Evolutionary conservation across 2,329 filamentous ascomycete genomes (phyloP).

Genomic region (Amauroascus niger): DNA sequence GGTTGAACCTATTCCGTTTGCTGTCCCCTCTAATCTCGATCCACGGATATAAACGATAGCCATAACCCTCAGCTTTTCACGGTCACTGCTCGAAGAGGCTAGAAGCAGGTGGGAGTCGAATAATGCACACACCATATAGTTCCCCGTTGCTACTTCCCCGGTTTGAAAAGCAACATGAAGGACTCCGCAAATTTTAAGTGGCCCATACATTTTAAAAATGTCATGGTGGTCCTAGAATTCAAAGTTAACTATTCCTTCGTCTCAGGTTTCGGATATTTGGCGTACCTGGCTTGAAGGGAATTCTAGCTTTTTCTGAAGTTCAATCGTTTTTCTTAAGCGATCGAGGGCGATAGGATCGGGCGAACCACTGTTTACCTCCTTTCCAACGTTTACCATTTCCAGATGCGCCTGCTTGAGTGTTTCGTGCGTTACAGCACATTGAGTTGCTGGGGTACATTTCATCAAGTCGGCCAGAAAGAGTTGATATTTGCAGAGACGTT

Average conservation of each 20-base stretch:
- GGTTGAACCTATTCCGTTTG: conserved; percentile 29
- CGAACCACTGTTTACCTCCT: conserved; percentile 75
- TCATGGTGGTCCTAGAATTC: conserved; percentile 30
- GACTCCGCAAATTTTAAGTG: conserved; percentile 70
- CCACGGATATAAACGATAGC: conserved; percentile 50
- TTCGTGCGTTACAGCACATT: conserved; percentile 74
- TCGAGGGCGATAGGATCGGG: conserved; percentile 61
- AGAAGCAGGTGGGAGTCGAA: conserved; percentile 73
- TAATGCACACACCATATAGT: conserved; percentile 77
- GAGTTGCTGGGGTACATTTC: conserved; percentile 70
- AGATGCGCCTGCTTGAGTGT: conserved; percentile 66
- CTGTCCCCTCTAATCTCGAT: conserved; percentile 30
- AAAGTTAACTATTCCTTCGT: not conserved
- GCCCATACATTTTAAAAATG: conserved; percentile 69
- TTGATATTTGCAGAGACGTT: conserved; percentile 84
- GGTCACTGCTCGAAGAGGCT: conserved; percentile 55
- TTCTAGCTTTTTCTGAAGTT: conserved; percentile 69
- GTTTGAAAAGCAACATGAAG: conserved; percentile 77
- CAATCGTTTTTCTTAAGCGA: conserved; percentile 70
- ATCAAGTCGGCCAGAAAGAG: conserved; percentile 75
- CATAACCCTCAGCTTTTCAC: conserved; percentile 60
- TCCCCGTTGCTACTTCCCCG: conserved; percentile 56
- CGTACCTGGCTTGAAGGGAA: conserved; percentile 59
- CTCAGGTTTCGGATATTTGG: too few relatives aligned
- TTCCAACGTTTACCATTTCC: conserved; percentile 62